Base-by-base conservation (phyloP, 345 rosid genomes). In the Eucalyptus tenuipes region DNA sequence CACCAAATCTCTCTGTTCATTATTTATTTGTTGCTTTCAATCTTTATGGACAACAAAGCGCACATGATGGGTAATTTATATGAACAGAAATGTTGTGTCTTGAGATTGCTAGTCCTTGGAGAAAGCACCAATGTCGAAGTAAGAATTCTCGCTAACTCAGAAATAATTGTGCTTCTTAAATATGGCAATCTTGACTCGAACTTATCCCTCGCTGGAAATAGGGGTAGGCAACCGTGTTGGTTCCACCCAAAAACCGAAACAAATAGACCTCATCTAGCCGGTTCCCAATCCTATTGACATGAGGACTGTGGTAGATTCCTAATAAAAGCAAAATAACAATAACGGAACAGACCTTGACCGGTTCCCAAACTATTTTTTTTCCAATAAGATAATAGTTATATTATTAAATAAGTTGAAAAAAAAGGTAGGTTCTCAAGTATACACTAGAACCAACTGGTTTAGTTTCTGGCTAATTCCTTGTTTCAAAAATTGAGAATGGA, bases 11-110 rank as follows among this genome's bases (percentile, higher is more conserved):
- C 64, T 57, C 12, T 6, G 2, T 57, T 57, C n/a, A 7, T 24
- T 57, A 57, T 57, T 57, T 4, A 24, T 57, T 57, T 24, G 64
- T 52, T 18, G 55, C 55, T 52, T 57, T 57, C 64, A 22, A 24
- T 9, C 13, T 24, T 24, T 57, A 3, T 0, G 1, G 14, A 57
- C 64, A 9, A 57, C n/a, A 57, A 0, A 25, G 64, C 1, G n/a
- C 29, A 57, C 64, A 25, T 57, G 64, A 57, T 25, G n/a, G 5
- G n/a, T 25, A 25, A 5, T 57, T 12, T 57, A 25, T 10, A 27
- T 57, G 13, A 57, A 10, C 14, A 10, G 3, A 27, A 25, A 57
- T 11, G 64, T 25, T 0, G 14, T 57, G n/a, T 57, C 25, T 11
- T 52, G 57, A 52, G 64, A 57, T 2, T 57, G n/a, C 29, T 5